Evolutionary conservation across 1,139 yeast species (phyloP).

Genomic region (Candida buenavistaensis): DNA sequence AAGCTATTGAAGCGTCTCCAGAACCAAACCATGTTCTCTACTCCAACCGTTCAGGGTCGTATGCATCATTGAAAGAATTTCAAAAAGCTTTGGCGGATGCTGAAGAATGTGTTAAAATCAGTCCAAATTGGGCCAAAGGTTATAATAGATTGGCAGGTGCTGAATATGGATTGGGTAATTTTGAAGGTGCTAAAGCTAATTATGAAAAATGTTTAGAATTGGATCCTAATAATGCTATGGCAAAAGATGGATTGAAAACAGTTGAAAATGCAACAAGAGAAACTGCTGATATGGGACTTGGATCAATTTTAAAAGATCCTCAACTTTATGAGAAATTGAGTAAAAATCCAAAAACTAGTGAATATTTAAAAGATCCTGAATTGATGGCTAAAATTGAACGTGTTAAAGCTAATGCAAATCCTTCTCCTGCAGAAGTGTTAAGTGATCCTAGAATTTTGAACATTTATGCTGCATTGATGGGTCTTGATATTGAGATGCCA

Average conservation of each 20-base stretch:
- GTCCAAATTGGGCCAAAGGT: slow-evolving; percentile 91
- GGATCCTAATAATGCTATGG: slow-evolving; percentile 83
- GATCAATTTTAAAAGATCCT: slow-evolving; percentile 79
- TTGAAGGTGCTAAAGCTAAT: slow-evolving; percentile 65
- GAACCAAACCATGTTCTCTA: slow-evolving; percentile 85
- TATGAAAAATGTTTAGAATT: slow-evolving; percentile 82
- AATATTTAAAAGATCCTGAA: slow-evolving; percentile 82
- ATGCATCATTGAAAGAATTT: slow-evolving; percentile 77
- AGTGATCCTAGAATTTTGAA: slow-evolving; percentile 88
- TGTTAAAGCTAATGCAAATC: slow-evolving; percentile 73
- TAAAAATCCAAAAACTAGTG: slow-evolving; percentile 84
- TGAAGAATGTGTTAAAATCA: slow-evolving; percentile 73
- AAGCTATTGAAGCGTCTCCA: slow-evolving; percentile 85
- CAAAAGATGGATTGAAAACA: slow-evolving; percentile 74
- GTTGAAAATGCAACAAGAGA: slow-evolving; percentile 58
- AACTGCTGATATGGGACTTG: slow-evolving; percentile 73
- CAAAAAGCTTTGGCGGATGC: slow-evolving; percentile 81
- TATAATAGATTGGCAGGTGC: slow-evolving; percentile 95
- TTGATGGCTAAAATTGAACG: slow-evolving; percentile 70
- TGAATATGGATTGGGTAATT: slow-evolving; percentile 76
- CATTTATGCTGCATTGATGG: slow-evolving; percentile 82
- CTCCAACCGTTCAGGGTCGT: slow-evolving; percentile 93
- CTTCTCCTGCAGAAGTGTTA: slow-evolving; percentile 63
- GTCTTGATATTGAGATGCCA: slow-evolving; percentile 67
- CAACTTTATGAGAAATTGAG: slow-evolving; percentile 71